A percentile compares a stretch with the other conserved stretches of the same genome.
Evolutionary conservation across 768 basidiomycete species (phyloP).

Genomic region (Suillus luteus): DNA sequence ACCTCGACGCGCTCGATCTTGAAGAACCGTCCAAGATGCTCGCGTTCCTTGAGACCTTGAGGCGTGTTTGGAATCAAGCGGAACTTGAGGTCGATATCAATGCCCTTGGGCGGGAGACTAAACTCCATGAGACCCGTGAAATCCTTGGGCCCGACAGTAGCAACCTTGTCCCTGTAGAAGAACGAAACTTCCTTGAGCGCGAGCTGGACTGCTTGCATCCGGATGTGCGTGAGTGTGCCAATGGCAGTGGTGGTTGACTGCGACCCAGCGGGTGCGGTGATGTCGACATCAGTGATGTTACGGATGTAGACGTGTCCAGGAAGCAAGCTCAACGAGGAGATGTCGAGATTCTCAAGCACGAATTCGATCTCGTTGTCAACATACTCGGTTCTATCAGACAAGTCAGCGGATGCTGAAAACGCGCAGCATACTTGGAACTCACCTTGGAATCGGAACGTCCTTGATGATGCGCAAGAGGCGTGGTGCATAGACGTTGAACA

Average conservation of each 20-base stretch:
- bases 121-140: constrained; percentile 65
- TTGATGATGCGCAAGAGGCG: constrained; percentile 52
- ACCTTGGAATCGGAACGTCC: constrained; percentile 73
- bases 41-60: constrained; percentile 46
- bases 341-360: constrained; percentile 72
- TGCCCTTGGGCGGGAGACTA: constrained; percentile 62
- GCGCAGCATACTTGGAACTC: constrained; percentile 12
- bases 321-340: constrained; percentile 65
- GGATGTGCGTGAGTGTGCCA: constrained; percentile 67
- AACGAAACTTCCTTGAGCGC: constrained; percentile 68
- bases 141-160: constrained; percentile 53
- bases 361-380: constrained; percentile 70
- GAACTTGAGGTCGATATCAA: constrained; percentile 69
- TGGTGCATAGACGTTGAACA: constrained; percentile 80
- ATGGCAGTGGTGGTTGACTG: constrained; percentile 48
- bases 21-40: constrained; percentile 50
- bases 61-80: constrained; percentile 58
- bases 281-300: constrained; percentile 66
- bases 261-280: constrained; percentile 42
- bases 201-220: constrained; percentile 65
- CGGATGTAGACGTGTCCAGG: constrained; percentile 74
- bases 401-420: constrained; percentile 1
- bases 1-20: constrained; percentile 58
- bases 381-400: constrained; percentile 61
- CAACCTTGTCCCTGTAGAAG: constrained; percentile 66